These are phyloP conservation scores for Nicotiana knightiana DNA, from an alignment of 257 asterid genomes.

Conservation along the genomic window DNA sequence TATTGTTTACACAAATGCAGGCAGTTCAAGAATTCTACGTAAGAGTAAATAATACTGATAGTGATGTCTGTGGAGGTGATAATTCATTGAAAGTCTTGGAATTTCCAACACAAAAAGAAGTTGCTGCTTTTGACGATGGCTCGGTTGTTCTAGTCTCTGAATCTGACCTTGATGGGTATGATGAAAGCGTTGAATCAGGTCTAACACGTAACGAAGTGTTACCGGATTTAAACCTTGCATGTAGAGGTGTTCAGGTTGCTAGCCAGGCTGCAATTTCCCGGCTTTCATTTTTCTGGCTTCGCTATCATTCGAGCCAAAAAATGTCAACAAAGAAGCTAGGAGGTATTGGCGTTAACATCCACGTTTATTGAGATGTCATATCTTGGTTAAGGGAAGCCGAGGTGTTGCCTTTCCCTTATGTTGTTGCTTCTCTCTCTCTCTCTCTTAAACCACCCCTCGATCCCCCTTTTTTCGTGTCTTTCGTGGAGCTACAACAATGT, in stretches of 20 bases:
- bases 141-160: constrained; percentile 69
- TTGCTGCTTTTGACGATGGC: constrained; percentile 54
- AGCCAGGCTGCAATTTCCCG: constrained; percentile 61
- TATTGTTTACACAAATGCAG: constrained; percentile 31
- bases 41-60: constrained; percentile 30
- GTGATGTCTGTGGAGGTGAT: not conserved
- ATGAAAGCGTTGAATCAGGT: constrained; percentile 33
- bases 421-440: not conserved
- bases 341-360: constrained; percentile 49
- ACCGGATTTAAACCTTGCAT: constrained; percentile 44
- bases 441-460: not conserved
- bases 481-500: not conserved
- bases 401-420: not conserved
- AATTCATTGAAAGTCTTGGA: constrained; percentile 10
- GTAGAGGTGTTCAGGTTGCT: constrained; percentile 66
- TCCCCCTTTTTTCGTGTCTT: constrained; percentile 3
- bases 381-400: not conserved
- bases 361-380: constrained; percentile 41
- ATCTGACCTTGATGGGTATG: constrained; percentile 83
- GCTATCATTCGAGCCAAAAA: constrained; percentile 44
- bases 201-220: constrained; percentile 16
- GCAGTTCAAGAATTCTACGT: constrained; percentile 64
- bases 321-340: constrained; percentile 40
- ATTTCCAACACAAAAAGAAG: constrained; percentile 20
- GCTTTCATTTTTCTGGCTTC: constrained; percentile 66